These are phyloP conservation scores for Globisporangium paroecandrum DNA, from an alignment of 352 stramenopile genomes.

Conservation along the genomic window DNA sequence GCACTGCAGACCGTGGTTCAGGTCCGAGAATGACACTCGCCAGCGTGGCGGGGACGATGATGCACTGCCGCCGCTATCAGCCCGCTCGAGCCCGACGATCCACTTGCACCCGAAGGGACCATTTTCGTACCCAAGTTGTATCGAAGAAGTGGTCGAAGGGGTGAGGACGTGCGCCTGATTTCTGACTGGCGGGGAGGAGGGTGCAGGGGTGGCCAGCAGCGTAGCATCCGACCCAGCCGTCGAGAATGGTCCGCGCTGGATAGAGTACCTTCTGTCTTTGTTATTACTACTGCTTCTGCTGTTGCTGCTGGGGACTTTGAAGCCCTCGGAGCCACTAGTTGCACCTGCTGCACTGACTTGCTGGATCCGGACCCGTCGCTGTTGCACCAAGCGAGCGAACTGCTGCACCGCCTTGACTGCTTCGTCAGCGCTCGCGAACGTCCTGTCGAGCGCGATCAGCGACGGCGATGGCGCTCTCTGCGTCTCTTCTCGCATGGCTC, in stretches of 20 bases:
- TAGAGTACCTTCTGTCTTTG: background rate
- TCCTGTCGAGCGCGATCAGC: background rate
- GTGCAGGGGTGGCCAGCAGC: background rate
- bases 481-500: background rate
- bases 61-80: slow-evolving; percentile 34
- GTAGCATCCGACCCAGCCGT: background rate
- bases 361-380: slow-evolving; percentile 31
- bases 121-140: slow-evolving; percentile 49
- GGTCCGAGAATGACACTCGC: slow-evolving; percentile 71
- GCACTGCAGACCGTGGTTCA: slow-evolving; percentile 48
- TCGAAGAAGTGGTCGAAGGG: slow-evolving; percentile 6
- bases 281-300: background rate
- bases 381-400: slow-evolving; percentile 50
- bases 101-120: slow-evolving; percentile 55
- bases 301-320: background rate
- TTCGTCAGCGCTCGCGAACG: background rate
- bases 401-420: slow-evolving; percentile 49
- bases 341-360: background rate
- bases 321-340: background rate
- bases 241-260: background rate
- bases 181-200: slow-evolving; percentile 24
- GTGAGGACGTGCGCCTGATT: slow-evolving; percentile 12
- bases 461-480: background rate
- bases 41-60: slow-evolving; percentile 24
- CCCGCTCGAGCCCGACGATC: slow-evolving; percentile 51